Base-by-base conservation (phyloP, 2,329 filamentous ascomycete species). In the Trichoderma endophyticum region DNA sequence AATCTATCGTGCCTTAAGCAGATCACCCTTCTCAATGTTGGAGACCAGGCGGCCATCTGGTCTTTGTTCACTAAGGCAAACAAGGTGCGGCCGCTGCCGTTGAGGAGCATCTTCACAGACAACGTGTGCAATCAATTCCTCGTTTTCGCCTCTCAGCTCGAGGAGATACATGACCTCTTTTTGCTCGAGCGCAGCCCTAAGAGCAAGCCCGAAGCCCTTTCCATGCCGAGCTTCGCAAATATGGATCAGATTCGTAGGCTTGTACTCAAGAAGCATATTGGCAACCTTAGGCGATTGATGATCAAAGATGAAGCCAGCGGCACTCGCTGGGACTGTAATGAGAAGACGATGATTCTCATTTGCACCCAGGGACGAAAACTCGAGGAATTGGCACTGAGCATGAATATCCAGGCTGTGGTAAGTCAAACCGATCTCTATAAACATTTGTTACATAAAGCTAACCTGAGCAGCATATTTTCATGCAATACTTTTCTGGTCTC, bases 1-100 rank as follows among this genome's bases (percentile, higher is more conserved):
- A 88, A 92, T 75, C 76, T 92, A 4, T 82, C 81, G n/a, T 82
- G 82, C 4, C 81, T 92, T n/a, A 85, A 81, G 74, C 84, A 83
- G 61, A 81, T 92, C 21, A 89, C 88, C 1, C 81, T 92, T 28
- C 84, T 92, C 60, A 90, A 90, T 73, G 89, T 91, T 21, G 90
- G 90, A 1, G 82, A 86, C 6, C 90, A 92, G 77, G 83, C 83
- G 32, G 81, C 85, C 0, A 86, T 92, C 73, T 92, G 90, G 90
- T 81, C 83, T 2, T 79, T 87, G 70, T 79, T 92, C 56, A 80
- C 83, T 21, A 87, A 85, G 74, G 84, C 89, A 75, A 89, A 90
- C 77, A 83, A 83, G 65, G 75, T 81, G 1, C 79, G 82, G 9
- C 84, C 86, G 0, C 80, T 91, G 54, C 83, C 85, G 0, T 78